phyloP scores from a whole-genome alignment of 495 filamentous ascomycete genomes.

The Aspergillus biplanus region DNA sequence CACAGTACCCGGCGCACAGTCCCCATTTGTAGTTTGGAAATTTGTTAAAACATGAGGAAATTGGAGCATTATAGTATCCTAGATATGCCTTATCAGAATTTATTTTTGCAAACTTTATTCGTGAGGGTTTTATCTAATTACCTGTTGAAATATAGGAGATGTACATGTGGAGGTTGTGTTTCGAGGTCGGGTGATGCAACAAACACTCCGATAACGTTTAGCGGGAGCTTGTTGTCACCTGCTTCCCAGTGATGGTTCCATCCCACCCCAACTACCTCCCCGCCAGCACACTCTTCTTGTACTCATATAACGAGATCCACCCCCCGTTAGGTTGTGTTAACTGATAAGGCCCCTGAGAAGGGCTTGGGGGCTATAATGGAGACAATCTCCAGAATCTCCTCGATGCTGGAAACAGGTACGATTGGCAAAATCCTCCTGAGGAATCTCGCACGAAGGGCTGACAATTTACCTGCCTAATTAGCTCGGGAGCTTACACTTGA shows the following conservation, averaged over 20 bases:
- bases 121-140: neutral
- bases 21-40: conserved; percentile 21
- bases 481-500: conserved; percentile 96
- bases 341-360: conserved; percentile 7
- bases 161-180: neutral
- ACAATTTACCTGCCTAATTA: conserved; percentile 43
- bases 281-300: too few relatives aligned
- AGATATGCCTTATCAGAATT: neutral
- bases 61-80: neutral
- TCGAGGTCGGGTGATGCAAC: conserved; percentile 8
- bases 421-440: neutral
- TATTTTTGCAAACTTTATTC: neutral
- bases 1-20: conserved; percentile 30
- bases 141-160: neutral
- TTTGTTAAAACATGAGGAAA: neutral
- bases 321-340: conserved; percentile 27
- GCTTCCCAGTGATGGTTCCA: neutral
- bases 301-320: neutral
- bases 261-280: neutral
- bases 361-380: conserved; percentile 65
- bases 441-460: conserved; percentile 10
- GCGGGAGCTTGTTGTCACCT: conserved; percentile 25
- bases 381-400: conserved; percentile 93
- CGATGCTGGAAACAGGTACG: conserved; percentile 86
- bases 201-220: conserved; percentile 9